Conservation (phyloP, 345 rosid species). For the Toxicodendron radicans region DNA sequence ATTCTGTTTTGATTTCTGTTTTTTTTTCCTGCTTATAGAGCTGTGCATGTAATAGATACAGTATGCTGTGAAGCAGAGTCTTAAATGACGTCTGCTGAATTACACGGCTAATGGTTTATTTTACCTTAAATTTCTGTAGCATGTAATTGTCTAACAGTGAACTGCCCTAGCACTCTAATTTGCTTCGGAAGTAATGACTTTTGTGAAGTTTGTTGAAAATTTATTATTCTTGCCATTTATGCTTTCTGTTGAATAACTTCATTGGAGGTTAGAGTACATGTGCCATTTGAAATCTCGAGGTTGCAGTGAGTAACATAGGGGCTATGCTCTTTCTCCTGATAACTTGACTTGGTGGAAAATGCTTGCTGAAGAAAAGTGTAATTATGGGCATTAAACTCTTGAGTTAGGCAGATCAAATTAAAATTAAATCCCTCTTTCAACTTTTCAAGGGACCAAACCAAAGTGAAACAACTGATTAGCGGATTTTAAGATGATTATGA, state of each 20-base stretch:
- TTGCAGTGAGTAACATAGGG: background rate
- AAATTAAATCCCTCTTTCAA: background rate
- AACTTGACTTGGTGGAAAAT: background rate
- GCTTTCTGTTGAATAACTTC: too few relatives aligned
- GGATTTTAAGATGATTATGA: background rate
- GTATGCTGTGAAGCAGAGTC: background rate
- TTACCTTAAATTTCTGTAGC: background rate
- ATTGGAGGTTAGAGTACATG: conserved; percentile 1
- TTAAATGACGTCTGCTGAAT: background rate
- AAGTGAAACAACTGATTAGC: background rate
- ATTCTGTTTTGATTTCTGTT: background rate
- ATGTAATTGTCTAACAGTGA: background rate
- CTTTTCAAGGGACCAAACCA: background rate
- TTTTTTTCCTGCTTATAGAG: background rate
- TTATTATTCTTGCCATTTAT: background rate
- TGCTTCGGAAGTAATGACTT: background rate
- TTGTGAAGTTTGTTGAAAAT: background rate
- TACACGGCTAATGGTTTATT: background rate
- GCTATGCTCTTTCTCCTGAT: background rate
- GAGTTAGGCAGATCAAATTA: background rate
- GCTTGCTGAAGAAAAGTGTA: background rate
- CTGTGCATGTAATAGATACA: background rate
- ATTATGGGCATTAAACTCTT: background rate
- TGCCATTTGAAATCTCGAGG: background rate
- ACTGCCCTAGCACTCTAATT: background rate